A percentile compares a stretch with the other conserved stretches of the same genome.
phyloP scores from a whole-genome alignment of 495 filamentous ascomycete species.

The Neurospora discreta region DNA sequence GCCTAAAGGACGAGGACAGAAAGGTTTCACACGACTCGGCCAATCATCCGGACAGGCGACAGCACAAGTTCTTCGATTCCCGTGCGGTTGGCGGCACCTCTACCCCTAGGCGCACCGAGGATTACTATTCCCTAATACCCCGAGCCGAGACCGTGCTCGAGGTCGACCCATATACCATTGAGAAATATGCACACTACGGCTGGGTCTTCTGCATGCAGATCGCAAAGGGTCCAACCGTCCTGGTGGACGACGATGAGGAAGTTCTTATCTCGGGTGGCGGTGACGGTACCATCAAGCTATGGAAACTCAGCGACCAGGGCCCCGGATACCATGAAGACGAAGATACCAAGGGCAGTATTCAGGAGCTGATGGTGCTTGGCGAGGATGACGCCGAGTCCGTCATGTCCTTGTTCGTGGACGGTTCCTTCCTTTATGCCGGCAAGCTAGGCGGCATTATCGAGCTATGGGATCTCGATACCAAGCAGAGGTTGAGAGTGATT shows the following conservation, averaged over 20 bases:
- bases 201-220: conserved; percentile 94
- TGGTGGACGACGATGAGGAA: conserved; percentile 58
- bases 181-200: conserved; percentile 84
- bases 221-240: conserved; percentile 48
- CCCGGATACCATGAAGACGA: conserved; percentile 21
- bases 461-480: conserved; percentile 93
- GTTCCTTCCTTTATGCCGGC: conserved; percentile 82
- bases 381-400: conserved; percentile 74
- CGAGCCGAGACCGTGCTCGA: conserved; percentile 56
- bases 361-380: conserved; percentile 54
- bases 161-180: conserved; percentile 71
- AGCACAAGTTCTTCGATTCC: conserved; percentile 92
- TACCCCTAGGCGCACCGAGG: conserved; percentile 52
- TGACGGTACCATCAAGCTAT: conserved; percentile 86
- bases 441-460: conserved; percentile 83
- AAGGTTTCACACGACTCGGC: conserved; percentile 49
- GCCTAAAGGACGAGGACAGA: conserved; percentile 34
- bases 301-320: conserved; percentile 48
- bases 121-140: conserved; percentile 34
- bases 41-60: conserved; percentile 67
- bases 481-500: conserved; percentile 76
- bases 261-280: conserved; percentile 83
- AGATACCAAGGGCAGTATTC: conserved; percentile 39
- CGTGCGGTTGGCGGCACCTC: conserved; percentile 68
- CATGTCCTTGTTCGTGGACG: conserved; percentile 71